Evolutionary conservation across 2,329 filamentous ascomycete genomes (phyloP).

Genomic region (Apiospora rasikravindrae): DNA sequence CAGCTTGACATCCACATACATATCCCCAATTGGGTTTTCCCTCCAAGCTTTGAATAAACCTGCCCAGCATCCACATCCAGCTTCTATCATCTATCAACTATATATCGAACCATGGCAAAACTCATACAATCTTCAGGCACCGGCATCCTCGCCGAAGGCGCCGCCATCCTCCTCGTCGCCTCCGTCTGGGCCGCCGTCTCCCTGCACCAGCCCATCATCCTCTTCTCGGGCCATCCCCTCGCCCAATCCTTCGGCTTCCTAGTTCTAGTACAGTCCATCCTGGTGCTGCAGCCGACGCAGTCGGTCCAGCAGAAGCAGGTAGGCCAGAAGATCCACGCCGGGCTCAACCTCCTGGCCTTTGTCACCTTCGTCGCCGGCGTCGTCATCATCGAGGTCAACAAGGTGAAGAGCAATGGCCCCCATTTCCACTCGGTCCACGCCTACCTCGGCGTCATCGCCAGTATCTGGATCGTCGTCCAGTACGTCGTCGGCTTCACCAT

Average conservation of each 20-base stretch:
- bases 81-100: neutral
- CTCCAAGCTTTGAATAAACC: neutral
- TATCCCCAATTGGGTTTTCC: conserved; percentile 16
- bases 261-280: conserved; percentile 77
- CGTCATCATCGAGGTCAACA: conserved; percentile 82
- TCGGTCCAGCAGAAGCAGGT: conserved; percentile 73
- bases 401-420: conserved; percentile 66
- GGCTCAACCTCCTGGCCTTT: conserved; percentile 70
- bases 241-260: conserved; percentile 71
- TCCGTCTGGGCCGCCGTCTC: conserved; percentile 83
- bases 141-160: conserved; percentile 78
- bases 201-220: conserved; percentile 65
- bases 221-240: conserved; percentile 90
- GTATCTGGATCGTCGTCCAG: conserved; percentile 73
- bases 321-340: conserved; percentile 68
- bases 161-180: conserved; percentile 74
- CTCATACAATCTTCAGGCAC: conserved; percentile 65
- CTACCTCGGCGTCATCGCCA: conserved; percentile 79
- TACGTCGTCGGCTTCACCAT: conserved; percentile 81
- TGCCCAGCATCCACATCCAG: neutral
- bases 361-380: conserved; percentile 68
- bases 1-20: conserved; percentile 6
- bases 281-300: conserved; percentile 87
- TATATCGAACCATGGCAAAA: conserved; percentile 32
- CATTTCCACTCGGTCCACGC: conserved; percentile 86